A percentile compares a stretch with the other conserved stretches of the same genome.
These are phyloP conservation scores for Botryotinia globosa DNA, from an alignment of 2,329 filamentous ascomycete species.

Conservation along the genomic window DNA sequence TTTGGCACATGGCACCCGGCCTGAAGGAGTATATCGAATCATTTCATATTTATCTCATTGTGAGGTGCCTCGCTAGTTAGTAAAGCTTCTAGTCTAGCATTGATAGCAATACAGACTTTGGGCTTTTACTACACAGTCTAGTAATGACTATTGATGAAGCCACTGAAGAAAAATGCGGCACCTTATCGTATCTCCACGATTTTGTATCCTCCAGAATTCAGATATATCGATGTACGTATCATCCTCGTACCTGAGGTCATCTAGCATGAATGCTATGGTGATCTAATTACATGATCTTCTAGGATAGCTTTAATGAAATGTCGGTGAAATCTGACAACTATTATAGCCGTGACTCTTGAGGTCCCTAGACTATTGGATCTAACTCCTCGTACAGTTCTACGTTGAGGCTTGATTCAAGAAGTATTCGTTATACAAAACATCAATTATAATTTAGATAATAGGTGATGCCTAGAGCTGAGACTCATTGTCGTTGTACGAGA, in stretches of 20 bases:
- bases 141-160: neutral
- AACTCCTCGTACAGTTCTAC: neutral
- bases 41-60: neutral
- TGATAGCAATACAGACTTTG: neutral
- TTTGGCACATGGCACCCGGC: neutral
- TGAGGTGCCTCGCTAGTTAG: neutral
- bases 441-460: neutral
- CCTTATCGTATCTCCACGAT: neutral
- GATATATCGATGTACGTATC: neutral
- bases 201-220: neutral
- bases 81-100: neutral
- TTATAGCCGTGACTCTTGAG: neutral
- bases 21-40: neutral
- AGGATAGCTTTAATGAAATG: slow-evolving; percentile 2
- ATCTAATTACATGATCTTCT: slow-evolving; percentile 5
- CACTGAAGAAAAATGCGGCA: neutral
- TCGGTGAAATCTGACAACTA: neutral
- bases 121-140: neutral
- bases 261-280: neutral
- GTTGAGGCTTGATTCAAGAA: neutral
- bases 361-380: neutral
- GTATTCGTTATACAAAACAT: neutral
- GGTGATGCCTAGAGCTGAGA: slow-evolving; percentile 18
- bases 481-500: neutral
- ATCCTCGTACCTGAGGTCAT: neutral